Base-by-base conservation (phyloP, 352 stramenopile species). In the Pythium rhizo-oryzae region DNA sequence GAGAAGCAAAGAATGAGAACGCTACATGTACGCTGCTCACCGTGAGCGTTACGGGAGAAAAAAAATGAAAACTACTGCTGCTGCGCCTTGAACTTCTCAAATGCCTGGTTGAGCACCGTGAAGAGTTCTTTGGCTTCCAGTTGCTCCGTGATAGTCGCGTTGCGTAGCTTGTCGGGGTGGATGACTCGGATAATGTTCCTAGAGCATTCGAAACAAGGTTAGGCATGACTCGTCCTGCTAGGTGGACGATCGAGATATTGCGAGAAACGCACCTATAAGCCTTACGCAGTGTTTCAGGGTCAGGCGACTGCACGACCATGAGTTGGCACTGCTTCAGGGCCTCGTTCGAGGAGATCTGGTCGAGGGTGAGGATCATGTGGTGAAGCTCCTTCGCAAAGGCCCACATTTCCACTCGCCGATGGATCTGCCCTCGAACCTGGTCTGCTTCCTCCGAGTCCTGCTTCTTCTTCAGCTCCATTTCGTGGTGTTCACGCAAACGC, bases 101-200 rank as follows among this genome's bases (percentile, higher is more conserved):
- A 96, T n/a, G 85, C 85, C 68, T 94, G 82, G 65, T 95, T 96
- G 33, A 95, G 70, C 43, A 95, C 83, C 19, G 87, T 96, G 70
- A 96, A 96, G 25, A 96, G 78, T 63, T 94, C 89, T 28, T 93
- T 92, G 6, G 89, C 87, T 67, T 93, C 89, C 9, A 95, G 62
- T 53, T 96, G 87, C 35, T 96, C 85, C n/a, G 84, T 46, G 44
- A 96, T 77, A 7, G 81, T 87, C 16, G 82, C 89, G 16, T 78
- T 78, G 15, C 89, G 85, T n/a, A 96, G 70, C 65, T 96, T 96
- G 53, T 96, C 89, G 8, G 89, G 89, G 46, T 96, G 89, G 18
- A 96, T 92, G 12, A 96, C 78, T 7, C 89, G 83, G 67, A 96
- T 94, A 23, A 96, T 93, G 62, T 85, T 94, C 41, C 85, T 94